Evolutionary conservation across 2,329 filamentous ascomycete genomes (phyloP), one percentile per base, ranked within the genome.

Genomic region (Coniochaeta sp.): DNA sequence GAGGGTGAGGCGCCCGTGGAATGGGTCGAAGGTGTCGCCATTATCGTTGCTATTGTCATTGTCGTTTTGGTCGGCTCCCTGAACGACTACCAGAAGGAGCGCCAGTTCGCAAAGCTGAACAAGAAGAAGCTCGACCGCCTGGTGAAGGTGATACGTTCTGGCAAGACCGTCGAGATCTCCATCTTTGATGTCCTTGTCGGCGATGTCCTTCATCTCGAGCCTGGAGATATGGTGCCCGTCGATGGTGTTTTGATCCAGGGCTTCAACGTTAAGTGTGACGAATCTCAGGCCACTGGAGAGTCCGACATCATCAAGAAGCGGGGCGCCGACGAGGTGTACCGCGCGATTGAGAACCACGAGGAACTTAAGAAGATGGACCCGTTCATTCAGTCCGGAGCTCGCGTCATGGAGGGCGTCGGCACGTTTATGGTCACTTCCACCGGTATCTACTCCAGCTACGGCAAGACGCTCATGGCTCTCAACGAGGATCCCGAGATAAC

Each of bases 301-400:
- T 90, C 86, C 1, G 86, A 90, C 58, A 76, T 89, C 31, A 81
- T 90, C 61, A 83, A 81, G 65, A 90, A 90, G 67, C 76, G 71
- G 28, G 63, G 79, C 6, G 84, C 75, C 35, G 83, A 88, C 48
- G 84, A 88, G 22, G 87, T 89, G 18, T 86, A 76, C 61, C 74
- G 75, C 18, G 85, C 85, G 24, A 87, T 91, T 59, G 81, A 87
- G 58, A 82, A 79, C 56, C 74, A 81, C 58, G 79, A 85, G 38
- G 75, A 74, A 45, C 73, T 85, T 22, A 85, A 81, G 71, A 90
- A 90, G 67, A 78, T 90, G 68, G 87, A 91, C 57, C 87, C 87
- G 0, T 89, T 91, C 59, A 89, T 96, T 60, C 88, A 95, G 58
- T 96, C 91, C 27, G 91, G 87, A 28, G 79, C 83, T 50, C 86